Conservation (phyloP, 2,329 filamentous ascomycete species). For the Aureobasidium melanogenum region DNA sequence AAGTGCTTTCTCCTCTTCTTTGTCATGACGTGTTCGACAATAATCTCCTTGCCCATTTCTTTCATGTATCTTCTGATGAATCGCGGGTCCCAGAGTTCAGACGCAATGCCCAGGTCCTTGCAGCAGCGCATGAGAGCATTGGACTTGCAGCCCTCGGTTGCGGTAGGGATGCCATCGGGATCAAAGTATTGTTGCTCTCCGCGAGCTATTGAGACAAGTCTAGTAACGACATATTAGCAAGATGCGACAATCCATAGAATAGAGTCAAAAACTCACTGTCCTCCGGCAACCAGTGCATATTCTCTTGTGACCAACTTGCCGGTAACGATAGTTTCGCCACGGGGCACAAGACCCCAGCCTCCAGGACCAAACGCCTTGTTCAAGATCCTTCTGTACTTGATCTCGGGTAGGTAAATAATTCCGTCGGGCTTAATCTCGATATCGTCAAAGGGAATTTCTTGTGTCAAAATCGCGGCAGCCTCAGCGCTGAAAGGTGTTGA, state of each 20-base stretch:
- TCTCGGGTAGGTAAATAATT: slow-evolving; percentile 92
- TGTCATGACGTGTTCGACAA: slow-evolving; percentile 77
- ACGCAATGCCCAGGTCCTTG: slow-evolving; percentile 91
- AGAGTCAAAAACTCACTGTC: slow-evolving; percentile 53
- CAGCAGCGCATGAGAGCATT: slow-evolving; percentile 97
- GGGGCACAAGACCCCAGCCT: slow-evolving; percentile 86
- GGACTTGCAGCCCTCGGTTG: slow-evolving; percentile 93
- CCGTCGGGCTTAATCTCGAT: slow-evolving; percentile 97
- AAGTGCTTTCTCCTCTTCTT: slow-evolving; percentile 89
- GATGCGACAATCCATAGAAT: neutral
- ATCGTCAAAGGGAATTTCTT: slow-evolving; percentile 60
- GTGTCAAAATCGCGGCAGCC: slow-evolving; percentile 58
- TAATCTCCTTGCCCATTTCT: slow-evolving; percentile 65
- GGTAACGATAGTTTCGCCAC: slow-evolving; percentile 79
- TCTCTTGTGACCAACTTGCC: slow-evolving; percentile 75
- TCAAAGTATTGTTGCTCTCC: slow-evolving; percentile 93
- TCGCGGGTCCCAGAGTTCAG: slow-evolving; percentile 91
- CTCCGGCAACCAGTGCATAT: slow-evolving; percentile 83
- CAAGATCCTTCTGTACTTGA: slow-evolving; percentile 89
- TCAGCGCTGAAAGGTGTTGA: slow-evolving; percentile 61
- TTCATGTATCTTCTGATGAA: slow-evolving; percentile 80
- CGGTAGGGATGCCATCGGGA: slow-evolving; percentile 81
- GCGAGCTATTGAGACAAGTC: slow-evolving; percentile 82
- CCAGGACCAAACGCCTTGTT: slow-evolving; percentile 90
- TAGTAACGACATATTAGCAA: slow-evolving; percentile 29